Percentiles rank a stretch among this genome's conserved stretches.
phyloP scores from a whole-genome alignment of 148 eudicot genomes.

The Diospyros kaki region DNA sequence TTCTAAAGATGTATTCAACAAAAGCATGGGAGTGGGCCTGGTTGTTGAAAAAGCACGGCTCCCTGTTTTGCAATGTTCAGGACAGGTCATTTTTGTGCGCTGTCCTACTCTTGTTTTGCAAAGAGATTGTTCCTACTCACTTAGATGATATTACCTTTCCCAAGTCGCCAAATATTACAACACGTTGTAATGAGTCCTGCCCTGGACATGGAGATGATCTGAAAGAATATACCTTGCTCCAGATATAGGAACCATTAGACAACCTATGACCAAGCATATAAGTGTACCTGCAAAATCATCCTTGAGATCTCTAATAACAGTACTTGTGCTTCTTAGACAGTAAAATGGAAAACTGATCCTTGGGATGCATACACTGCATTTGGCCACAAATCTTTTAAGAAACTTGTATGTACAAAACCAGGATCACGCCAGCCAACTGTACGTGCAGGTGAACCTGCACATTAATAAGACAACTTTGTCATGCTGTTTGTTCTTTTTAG shows the following conservation, averaged over 20 bases:
- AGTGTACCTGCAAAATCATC: constrained; percentile 42
- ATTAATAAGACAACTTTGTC: neutral
- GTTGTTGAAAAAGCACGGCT: too few species aligned
- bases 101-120: too few species aligned
- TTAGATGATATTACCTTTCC: constrained; percentile 56
- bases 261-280: constrained; percentile 69
- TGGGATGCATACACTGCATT: constrained; percentile 37
- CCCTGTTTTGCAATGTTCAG: too few species aligned
- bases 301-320: neutral
- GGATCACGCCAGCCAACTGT: constrained; percentile 98
- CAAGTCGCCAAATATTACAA: constrained; percentile 79
- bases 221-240: constrained; percentile 70
- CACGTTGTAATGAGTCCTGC: constrained; percentile 73
- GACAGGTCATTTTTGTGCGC: too few species aligned
- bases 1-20: too few species aligned
- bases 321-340: neutral
- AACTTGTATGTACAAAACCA: constrained; percentile 88
- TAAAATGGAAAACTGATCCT: neutral
- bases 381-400: constrained; percentile 85
- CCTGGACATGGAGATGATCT: constrained; percentile 80
- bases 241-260: constrained; percentile 52
- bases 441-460: constrained; percentile 32
- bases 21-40: too few species aligned
- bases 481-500: neutral
- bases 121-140: too few species aligned